Evolutionary conservation across 192 early-diverging fungal species (phyloP).

Genomic region (Coemansia sp.): DNA sequence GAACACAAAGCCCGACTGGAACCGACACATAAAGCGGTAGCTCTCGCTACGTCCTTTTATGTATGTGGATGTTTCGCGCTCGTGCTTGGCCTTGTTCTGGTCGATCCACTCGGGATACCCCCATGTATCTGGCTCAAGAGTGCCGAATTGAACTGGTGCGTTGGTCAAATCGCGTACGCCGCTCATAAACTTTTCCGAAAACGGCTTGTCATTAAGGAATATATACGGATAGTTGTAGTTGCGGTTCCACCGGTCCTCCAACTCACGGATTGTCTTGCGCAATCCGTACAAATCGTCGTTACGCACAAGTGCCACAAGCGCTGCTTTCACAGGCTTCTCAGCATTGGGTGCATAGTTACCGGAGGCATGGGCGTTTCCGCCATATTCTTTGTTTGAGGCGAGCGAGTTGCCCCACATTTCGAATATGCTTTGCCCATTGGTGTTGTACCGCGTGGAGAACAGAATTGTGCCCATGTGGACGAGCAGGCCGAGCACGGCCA

Average conservation of each 20-base stretch:
- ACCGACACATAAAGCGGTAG: slow-evolving; percentile 49
- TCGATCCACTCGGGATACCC: slow-evolving; percentile 50
- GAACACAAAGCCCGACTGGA: slow-evolving; percentile 54
- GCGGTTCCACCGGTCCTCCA: slow-evolving; percentile 72
- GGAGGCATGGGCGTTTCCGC: background rate
- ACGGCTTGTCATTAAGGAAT: slow-evolving; percentile 74
- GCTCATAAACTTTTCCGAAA: slow-evolving; percentile 64
- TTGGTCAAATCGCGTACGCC: slow-evolving; percentile 43
- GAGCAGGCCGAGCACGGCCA: slow-evolving; percentile 30
- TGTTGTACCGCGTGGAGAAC: slow-evolving; percentile 37
- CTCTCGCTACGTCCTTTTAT: slow-evolving; percentile 44
- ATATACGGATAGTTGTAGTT: slow-evolving; percentile 80
- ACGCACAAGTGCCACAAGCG: slow-evolving; percentile 64
- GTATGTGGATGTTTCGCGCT: slow-evolving; percentile 26
- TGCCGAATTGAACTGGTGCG: slow-evolving; percentile 33
- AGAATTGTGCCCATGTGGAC: slow-evolving; percentile 34
- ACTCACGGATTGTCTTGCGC: slow-evolving; percentile 54
- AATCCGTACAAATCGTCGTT: slow-evolving; percentile 66
- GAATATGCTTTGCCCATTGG: slow-evolving; percentile 24
- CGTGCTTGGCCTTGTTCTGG: slow-evolving; percentile 31
- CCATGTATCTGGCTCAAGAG: slow-evolving; percentile 41
- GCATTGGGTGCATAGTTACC: slow-evolving; percentile 22
- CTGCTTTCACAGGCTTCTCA: slow-evolving; percentile 53
- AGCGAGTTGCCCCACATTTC: slow-evolving; percentile 31
- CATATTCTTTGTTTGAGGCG: slow-evolving; percentile 13